Conservation (phyloP, 2,329 filamentous ascomycete species). For the Thermomyces lanuginosus region DNA sequence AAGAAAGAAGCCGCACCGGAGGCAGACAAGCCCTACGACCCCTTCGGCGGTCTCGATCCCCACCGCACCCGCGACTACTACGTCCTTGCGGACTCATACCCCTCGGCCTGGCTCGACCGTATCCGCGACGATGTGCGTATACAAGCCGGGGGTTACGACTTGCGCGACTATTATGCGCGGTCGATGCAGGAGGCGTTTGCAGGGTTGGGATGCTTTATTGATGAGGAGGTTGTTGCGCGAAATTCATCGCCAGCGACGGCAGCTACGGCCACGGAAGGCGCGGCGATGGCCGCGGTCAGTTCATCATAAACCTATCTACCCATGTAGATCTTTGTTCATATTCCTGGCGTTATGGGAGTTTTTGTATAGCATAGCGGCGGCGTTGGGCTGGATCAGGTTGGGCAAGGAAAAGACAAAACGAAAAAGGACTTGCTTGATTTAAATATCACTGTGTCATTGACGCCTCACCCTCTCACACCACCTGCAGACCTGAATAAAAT, state of each 20-base stretch:
- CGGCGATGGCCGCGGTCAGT: constrained; percentile 13
- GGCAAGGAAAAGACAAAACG: neutral
- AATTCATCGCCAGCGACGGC: constrained; percentile 11
- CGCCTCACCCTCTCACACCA: too few relatives aligned
- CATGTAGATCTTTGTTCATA: too few relatives aligned
- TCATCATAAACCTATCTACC: too few relatives aligned
- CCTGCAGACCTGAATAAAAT: too few relatives aligned
- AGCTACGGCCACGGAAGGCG: constrained; percentile 13
- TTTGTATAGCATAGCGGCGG: constrained; percentile 8
- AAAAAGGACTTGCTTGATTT: too few relatives aligned
- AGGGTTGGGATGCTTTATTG: constrained; percentile 72
- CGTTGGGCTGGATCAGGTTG: constrained; percentile 3
- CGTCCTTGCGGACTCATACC: constrained; percentile 51
- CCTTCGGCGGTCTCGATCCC: constrained; percentile 55
- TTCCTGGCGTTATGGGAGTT: neutral
- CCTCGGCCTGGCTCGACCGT: constrained; percentile 55
- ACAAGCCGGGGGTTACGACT: constrained; percentile 65
- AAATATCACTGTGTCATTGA: too few relatives aligned
- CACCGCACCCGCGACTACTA: constrained; percentile 57
- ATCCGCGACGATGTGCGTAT: constrained; percentile 50
- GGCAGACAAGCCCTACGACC: constrained; percentile 66
- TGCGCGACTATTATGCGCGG: constrained; percentile 64
- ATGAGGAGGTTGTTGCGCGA: constrained; percentile 44
- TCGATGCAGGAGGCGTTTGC: constrained; percentile 80
- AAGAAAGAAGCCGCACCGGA: constrained; percentile 46